These are phyloP conservation scores for Metschnikowia dekortorum DNA, from an alignment of 805 yeast species.

Conservation along the genomic window DNA sequence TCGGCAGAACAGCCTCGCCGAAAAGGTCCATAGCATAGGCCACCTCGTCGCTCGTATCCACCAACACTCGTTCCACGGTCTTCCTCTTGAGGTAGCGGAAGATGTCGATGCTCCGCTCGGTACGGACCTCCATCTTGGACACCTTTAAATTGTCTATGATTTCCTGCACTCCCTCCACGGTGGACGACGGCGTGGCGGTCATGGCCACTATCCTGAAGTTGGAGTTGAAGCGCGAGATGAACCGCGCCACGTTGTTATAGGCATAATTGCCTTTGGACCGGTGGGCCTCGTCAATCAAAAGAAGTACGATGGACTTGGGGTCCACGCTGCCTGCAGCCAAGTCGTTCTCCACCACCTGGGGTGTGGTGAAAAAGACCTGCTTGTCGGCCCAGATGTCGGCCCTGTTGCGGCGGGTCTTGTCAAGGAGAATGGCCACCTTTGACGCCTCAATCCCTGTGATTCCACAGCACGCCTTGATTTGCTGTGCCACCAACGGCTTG, in stretches of 20 bases:
- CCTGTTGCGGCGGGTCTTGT: slow-evolving; percentile 53
- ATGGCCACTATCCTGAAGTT: slow-evolving; percentile 76
- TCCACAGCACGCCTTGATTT: slow-evolving; percentile 85
- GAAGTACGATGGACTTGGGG: slow-evolving; percentile 67
- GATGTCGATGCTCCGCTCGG: slow-evolving; percentile 80
- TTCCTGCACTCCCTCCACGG: slow-evolving; percentile 81
- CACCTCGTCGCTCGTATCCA: slow-evolving; percentile 53
- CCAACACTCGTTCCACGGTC: slow-evolving; percentile 54
- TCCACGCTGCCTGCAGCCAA: slow-evolving; percentile 66
- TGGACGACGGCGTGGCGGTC: slow-evolving; percentile 95
- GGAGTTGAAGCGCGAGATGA: slow-evolving; percentile 52
- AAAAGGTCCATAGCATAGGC: slow-evolving; percentile 50
- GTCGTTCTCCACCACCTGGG: slow-evolving; percentile 94
- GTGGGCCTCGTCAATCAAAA: slow-evolving; percentile 95
- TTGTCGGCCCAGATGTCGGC: slow-evolving; percentile 72
- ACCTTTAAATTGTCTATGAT: slow-evolving; percentile 71
- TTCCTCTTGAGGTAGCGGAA: slow-evolving; percentile 71
- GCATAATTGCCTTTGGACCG: slow-evolving; percentile 88
- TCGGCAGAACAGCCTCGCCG: slow-evolving; percentile 64
- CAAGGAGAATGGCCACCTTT: slow-evolving; percentile 76
- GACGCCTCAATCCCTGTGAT: slow-evolving; percentile 77
- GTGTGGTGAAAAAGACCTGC: slow-evolving; percentile 88
- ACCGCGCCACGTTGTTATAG: slow-evolving; percentile 75
- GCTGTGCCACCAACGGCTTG: slow-evolving; percentile 92
- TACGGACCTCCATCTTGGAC: slow-evolving; percentile 76